Base-by-base conservation (phyloP, 352 stramenopile genomes). In the Pythium scleroteichum region DNA sequence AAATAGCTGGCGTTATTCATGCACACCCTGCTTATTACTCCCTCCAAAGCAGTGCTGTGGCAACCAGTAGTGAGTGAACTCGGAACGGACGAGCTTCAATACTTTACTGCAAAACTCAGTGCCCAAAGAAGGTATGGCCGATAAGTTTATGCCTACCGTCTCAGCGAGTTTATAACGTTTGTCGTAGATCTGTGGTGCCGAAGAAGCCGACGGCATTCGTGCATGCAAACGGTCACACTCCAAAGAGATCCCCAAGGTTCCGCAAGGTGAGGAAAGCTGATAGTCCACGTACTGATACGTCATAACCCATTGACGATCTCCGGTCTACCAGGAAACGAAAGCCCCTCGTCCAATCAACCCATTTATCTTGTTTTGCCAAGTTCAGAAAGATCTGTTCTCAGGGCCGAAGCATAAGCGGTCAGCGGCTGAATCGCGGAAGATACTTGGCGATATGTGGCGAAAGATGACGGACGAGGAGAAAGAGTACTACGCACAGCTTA, bases 321-420 rank as follows among this genome's bases (percentile, higher is more conserved):
- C 29, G 10, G 10, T 10, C 29, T 3, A 23, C 2, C 22, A 88
- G 75, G 79, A 87, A 38, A 66, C 71, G 14, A 84, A 84, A 27
- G 63, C 66, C 59, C 80, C 77, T 13, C 81, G 83, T 14, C 72
- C 83, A 29, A 86, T 92, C 69, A 92, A 92, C 38, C 79, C 83
- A 38, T 92, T 92, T 59, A 90, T 92, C 53, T 81, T 92, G 68
- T 92, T 79, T 58, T 92, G 83, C 41, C 83, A 92, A 66, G 71
- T 91, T 44, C 83, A 92, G 41, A 88, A 89, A 38, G 81, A 90
- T 17, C 58, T 72, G 26, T 69, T 90, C 22, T 67, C 65, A 22
- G 81, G 79, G 17, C 74, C 71, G n/a, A 82, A 82, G 49, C 51
- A 64, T 8, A 68, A 75, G 0, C 79, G 79, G 4, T 92, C 83